A percentile compares a stretch with the other conserved stretches of the same genome.
These are phyloP conservation scores for Leucosporidium yakuticum DNA, from an alignment of 768 basidiomycete species.

Conservation along the genomic window DNA sequence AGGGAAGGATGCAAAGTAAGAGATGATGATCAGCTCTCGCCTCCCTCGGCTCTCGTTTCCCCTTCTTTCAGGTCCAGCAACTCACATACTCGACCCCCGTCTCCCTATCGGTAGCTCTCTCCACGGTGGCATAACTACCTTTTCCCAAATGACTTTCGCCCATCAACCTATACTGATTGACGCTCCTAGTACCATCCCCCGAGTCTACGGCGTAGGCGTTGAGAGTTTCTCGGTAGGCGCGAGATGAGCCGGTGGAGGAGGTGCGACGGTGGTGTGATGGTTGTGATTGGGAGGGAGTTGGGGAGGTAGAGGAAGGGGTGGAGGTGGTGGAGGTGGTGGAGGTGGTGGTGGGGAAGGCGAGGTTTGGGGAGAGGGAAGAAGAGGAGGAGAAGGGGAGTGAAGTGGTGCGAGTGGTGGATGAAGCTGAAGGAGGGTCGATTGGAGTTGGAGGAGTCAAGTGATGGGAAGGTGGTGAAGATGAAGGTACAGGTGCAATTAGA, in stretches of 20 bases:
- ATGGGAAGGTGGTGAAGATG: neutral
- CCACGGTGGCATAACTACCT: constrained; percentile 30
- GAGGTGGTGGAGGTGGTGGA: neutral
- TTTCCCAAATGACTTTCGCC: constrained; percentile 12
- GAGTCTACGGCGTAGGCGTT: constrained; percentile 30
- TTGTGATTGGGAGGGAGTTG: neutral
- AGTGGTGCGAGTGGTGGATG: neutral
- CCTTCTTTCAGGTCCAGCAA: neutral
- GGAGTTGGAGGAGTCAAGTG: constrained; percentile 1
- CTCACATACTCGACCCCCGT: constrained; percentile 24
- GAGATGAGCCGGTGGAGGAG: constrained; percentile 12
- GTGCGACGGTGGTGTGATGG: constrained; percentile 18
- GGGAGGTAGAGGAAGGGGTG: neutral
- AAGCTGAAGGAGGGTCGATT: neutral
- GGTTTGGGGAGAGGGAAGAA: neutral
- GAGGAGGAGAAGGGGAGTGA: neutral
- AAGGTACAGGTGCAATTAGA: neutral
- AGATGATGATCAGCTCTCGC: too few relatives aligned
- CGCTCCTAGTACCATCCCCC: constrained; percentile 19
- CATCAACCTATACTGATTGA: constrained; percentile 30
- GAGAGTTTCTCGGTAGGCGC: constrained; percentile 30
- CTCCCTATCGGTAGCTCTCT: constrained; percentile 28
- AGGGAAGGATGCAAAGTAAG: too few relatives aligned
- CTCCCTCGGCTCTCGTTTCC: neutral
- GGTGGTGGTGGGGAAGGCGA: neutral